These are phyloP conservation scores for Cutaneotrichosporon curvatum DNA, from an alignment of 1,284 basidiomycete species.

Conservation along the genomic window DNA sequence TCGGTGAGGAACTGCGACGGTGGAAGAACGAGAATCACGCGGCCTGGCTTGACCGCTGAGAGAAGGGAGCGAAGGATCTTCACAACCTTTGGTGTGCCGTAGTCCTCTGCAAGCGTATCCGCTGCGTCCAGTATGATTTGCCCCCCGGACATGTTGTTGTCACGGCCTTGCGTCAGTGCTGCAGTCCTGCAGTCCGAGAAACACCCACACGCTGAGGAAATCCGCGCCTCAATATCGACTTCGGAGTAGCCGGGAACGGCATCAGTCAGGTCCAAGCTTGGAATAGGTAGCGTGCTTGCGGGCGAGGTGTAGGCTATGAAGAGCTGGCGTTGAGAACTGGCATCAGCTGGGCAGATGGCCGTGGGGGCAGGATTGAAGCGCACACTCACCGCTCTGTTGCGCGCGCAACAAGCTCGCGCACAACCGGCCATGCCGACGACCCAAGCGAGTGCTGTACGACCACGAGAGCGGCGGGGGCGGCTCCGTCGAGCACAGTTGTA, in stretches of 20 bases:
- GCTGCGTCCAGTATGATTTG: slow-evolving; percentile 41
- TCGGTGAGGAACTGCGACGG: slow-evolving; percentile 54
- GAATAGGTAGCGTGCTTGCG: neutral
- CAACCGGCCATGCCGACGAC: slow-evolving; percentile 4
- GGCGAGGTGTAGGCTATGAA: neutral
- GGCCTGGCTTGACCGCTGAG: slow-evolving; percentile 34
- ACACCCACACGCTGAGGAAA: slow-evolving; percentile 23
- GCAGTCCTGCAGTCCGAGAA: no score
- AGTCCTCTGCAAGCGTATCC: slow-evolving; percentile 38
- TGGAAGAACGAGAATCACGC: slow-evolving; percentile 60
- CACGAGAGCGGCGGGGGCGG: slow-evolving; percentile 35
- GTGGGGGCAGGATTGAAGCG: no score
- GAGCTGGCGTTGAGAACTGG: neutral
- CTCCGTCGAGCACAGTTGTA: slow-evolving; percentile 22
- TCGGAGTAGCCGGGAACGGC: slow-evolving; percentile 7
- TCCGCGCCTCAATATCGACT: slow-evolving; percentile 7
- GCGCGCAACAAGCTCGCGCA: slow-evolving; percentile 5
- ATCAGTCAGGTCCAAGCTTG: slow-evolving; percentile 6
- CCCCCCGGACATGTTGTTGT: neutral
- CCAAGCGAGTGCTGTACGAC: slow-evolving; percentile 20
- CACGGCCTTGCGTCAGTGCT: slow-evolving; percentile 14
- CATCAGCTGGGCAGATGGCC: neutral
- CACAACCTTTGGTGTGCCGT: slow-evolving; percentile 16
- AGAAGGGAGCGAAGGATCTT: slow-evolving; percentile 28
- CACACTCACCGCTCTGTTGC: slow-evolving; percentile 3